phyloP scores from a whole-genome alignment of 2,329 filamentous ascomycete species.

The Plenodomus biglobosus region DNA sequence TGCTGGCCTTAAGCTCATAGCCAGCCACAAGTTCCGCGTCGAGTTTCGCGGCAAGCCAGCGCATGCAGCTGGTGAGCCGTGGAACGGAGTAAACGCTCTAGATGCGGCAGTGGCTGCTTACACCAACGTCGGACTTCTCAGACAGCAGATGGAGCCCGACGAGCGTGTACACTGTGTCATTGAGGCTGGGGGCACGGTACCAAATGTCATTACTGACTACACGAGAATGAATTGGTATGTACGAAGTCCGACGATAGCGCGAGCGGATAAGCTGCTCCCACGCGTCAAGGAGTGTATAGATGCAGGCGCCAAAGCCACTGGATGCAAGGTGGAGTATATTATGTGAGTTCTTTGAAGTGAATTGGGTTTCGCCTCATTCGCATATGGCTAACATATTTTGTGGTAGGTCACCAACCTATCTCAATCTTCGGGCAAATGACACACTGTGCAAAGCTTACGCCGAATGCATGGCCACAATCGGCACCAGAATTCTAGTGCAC shows the following conservation, averaged over 20 bases:
- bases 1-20: conserved; percentile 14
- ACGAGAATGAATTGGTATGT: conserved; percentile 48
- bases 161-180: conserved; percentile 20
- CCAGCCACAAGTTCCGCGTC: conserved; percentile 22
- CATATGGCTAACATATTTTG: background rate
- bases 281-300: conserved; percentile 42
- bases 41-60: conserved; percentile 34
- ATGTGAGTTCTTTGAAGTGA: too few species aligned
- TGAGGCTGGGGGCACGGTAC: conserved; percentile 11
- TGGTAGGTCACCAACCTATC: conserved; percentile 48
- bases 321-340: conserved; percentile 38
- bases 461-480: conserved; percentile 48
- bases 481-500: conserved; percentile 43
- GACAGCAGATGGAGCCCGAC: conserved; percentile 17
- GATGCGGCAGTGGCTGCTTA: conserved; percentile 45
- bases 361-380: too few species aligned
- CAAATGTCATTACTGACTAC: conserved; percentile 34
- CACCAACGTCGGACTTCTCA: conserved; percentile 31
- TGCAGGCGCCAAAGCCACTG: conserved; percentile 17
- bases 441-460: conserved; percentile 50
- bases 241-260: conserved; percentile 39
- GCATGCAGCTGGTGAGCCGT: conserved; percentile 46
- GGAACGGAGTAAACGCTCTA: conserved; percentile 46
- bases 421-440: conserved; percentile 51
- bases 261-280: conserved; percentile 15